Evolutionary conservation across 768 basidiomycete species (phyloP).

Genomic region (Lactarius sanguifluus): DNA sequence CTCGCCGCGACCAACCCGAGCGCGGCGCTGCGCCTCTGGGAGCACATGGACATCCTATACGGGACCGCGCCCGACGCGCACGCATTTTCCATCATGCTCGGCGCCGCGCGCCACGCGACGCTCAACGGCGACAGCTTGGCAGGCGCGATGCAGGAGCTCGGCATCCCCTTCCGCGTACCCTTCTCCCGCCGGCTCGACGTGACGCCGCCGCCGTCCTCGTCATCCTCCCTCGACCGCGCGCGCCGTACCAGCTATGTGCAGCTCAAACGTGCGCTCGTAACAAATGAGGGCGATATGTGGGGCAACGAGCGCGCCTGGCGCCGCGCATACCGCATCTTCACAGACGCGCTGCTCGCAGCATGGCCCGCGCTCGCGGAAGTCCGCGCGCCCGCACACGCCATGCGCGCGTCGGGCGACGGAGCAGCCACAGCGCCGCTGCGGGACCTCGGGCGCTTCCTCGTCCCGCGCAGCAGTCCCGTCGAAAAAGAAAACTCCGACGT

Average conservation of each 20-base stretch:
- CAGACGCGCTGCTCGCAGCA: conserved; percentile 55
- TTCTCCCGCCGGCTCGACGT: conserved; percentile 7
- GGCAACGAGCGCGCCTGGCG: conserved; percentile 42
- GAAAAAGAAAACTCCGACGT: not conserved
- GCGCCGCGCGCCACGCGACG: conserved; percentile 54
- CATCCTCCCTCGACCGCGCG: conserved; percentile 12
- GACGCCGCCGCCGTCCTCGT: too few relatives aligned
- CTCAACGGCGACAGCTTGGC: conserved; percentile 52
- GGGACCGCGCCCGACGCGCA: conserved; percentile 51
- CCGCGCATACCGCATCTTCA: conserved; percentile 53
- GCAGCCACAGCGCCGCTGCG: conserved; percentile 33
- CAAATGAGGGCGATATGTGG: conserved; percentile 35
- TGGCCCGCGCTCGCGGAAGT: conserved; percentile 45
- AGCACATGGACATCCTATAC: conserved; percentile 60
- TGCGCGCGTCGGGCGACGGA: conserved; percentile 34
- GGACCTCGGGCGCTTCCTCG: conserved; percentile 36
- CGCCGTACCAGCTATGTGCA: conserved; percentile 35
- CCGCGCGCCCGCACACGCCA: conserved; percentile 40
- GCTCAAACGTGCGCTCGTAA: conserved; percentile 33
- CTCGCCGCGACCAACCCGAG: conserved; percentile 56
- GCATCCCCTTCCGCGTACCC: conserved; percentile 39
- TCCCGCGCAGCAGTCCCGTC: not conserved
- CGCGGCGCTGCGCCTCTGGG: conserved; percentile 65
- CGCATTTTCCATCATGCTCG: conserved; percentile 61
- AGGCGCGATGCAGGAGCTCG: conserved; percentile 50